These are phyloP conservation scores for Boletus insuetus DNA, from an alignment of 768 basidiomycete species.

Conservation along the genomic window DNA sequence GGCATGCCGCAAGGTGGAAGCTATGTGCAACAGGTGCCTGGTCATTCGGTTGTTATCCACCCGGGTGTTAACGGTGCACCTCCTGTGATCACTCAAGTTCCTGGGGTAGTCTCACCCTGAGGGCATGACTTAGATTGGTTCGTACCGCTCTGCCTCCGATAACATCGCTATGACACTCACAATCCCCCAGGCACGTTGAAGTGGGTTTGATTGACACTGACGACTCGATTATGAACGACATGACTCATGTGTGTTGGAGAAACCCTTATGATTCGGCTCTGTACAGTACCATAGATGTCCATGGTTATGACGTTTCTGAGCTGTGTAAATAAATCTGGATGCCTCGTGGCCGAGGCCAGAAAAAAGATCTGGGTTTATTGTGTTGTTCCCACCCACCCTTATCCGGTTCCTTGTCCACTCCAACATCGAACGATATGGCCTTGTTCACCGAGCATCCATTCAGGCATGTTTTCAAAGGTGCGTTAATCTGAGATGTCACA, in stretches of 20 bases:
- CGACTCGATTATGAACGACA: constrained; percentile 6
- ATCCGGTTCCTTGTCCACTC: constrained; percentile 14
- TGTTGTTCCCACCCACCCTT: constrained; percentile 28
- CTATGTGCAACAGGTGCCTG: constrained; percentile 50
- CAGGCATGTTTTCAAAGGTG: constrained; percentile 34
- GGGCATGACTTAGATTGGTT: background rate
- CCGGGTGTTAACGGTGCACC: constrained; percentile 60
- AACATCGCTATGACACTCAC: background rate
- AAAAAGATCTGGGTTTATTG: constrained; percentile 18
- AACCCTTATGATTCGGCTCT: constrained; percentile 7
- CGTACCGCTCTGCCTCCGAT: background rate
- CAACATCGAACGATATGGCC: constrained; percentile 25
- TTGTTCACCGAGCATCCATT: constrained; percentile 33
- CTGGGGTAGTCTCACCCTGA: constrained; percentile 30
- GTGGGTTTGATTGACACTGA: no score
- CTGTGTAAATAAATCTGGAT: constrained; percentile 7
- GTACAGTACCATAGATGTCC: background rate
- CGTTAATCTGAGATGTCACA: background rate
- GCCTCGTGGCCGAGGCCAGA: constrained; percentile 29
- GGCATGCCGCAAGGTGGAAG: constrained; percentile 26
- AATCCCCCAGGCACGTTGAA: background rate
- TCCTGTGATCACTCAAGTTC: constrained; percentile 61
- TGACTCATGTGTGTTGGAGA: background rate
- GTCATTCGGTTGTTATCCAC: constrained; percentile 66
- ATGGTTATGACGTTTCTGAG: no score